Evolutionary conservation across 23 red algal genomes (phyloP).

Genomic region (Chondrus crispus): DNA sequence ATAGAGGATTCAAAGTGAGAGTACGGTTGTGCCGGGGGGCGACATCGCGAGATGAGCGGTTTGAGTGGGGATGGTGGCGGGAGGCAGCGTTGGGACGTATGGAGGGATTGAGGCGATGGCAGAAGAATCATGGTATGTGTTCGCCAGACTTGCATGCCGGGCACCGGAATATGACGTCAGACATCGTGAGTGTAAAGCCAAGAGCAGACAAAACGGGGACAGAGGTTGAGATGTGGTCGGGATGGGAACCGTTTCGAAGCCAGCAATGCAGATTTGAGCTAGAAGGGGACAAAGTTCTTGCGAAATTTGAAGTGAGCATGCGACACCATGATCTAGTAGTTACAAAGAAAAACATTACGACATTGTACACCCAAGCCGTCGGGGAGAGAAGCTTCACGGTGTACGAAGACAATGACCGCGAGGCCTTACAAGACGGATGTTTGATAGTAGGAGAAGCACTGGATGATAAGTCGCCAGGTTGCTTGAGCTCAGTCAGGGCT

Average conservation of each 20-base stretch:
- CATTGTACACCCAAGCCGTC: not conserved
- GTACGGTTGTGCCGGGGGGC: no score
- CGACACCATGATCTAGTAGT: not conserved
- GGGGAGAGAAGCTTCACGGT: not conserved
- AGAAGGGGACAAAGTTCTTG: not conserved
- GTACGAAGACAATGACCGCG: not conserved
- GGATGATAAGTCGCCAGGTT: no score
- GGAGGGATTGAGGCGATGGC: not conserved
- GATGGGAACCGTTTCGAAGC: not conserved
- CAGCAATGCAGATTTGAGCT: not conserved
- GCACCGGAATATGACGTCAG: no score
- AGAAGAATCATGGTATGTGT: not conserved
- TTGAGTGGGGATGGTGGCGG: slow-evolving; percentile 2
- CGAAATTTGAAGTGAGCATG: not conserved
- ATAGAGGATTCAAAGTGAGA: no score
- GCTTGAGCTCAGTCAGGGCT: no score
- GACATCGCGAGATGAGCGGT: no score
- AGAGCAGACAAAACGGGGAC: no score
- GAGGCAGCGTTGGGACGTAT: not conserved
- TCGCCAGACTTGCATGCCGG: not conserved
- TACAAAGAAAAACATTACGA: not conserved
- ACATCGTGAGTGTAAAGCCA: no score
- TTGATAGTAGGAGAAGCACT: not conserved
- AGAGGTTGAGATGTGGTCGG: not conserved
- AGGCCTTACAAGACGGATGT: not conserved